Evolutionary conservation across 2,329 filamentous ascomycete genomes (phyloP).

Genomic region (Talaromyces sp.): DNA sequence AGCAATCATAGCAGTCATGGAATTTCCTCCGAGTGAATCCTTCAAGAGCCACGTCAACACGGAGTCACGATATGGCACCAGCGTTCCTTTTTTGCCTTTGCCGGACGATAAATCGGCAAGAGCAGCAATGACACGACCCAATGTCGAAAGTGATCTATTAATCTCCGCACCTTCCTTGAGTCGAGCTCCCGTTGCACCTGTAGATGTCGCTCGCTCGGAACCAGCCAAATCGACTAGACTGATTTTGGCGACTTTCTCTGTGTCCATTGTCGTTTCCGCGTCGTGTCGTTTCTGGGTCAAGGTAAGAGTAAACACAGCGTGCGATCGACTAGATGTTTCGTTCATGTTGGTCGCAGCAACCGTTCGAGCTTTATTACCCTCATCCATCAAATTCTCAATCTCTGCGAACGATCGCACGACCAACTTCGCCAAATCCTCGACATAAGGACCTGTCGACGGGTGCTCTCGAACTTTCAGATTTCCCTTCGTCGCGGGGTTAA

Average conservation of each 20-base stretch:
- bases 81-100: constrained; percentile 69
- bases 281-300: constrained; percentile 92
- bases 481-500: constrained; percentile 93
- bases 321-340: constrained; percentile 96
- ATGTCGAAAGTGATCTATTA: constrained; percentile 91
- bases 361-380: constrained; percentile 97
- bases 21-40: constrained; percentile 95
- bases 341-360: constrained; percentile 99
- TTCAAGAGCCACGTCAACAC: constrained; percentile 95
- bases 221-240: constrained; percentile 96
- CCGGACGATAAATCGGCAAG: constrained; percentile 84
- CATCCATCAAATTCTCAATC: constrained; percentile 97
- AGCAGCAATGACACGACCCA: constrained; percentile 95
- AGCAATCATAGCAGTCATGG: constrained; percentile 99
- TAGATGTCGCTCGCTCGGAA: constrained; percentile 95
- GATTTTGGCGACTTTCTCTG: constrained; percentile 97
- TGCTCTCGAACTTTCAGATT: constrained; percentile 97
- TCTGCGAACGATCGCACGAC: constrained; percentile 90
- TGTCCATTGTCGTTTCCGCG: constrained; percentile 89
- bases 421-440: constrained; percentile 94
- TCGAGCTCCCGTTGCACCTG: constrained; percentile 89
- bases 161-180: constrained; percentile 98
- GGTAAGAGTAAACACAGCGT: constrained; percentile 95
- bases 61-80: constrained; percentile 96
- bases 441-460: constrained; percentile 94